Base-by-base conservation (phyloP, 2,329 filamentous ascomycete genomes). In the Sordariomycetes sp. region DNA sequence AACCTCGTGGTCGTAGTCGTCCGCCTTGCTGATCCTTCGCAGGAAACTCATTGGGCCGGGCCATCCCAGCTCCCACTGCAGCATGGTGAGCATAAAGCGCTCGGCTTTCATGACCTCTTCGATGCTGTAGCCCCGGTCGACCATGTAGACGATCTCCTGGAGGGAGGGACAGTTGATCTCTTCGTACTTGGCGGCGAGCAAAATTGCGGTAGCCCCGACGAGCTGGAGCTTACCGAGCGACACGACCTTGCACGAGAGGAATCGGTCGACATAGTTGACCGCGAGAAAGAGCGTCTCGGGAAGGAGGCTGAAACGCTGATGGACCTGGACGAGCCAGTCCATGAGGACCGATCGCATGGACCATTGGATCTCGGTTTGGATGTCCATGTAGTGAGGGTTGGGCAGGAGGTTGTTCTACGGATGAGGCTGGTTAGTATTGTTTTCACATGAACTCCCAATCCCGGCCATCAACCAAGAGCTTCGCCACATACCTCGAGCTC, bases 1-100 rank as follows among this genome's bases (percentile, higher is more conserved):
- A 12, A 93, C 97, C 74, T 99, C 93, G 53, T 96, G 78, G 68
- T 99, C 92, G 68, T 97, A 99, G 68, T 97, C 91, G 69, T 99
- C 94, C 16, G 94, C 94, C 76, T 97, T 97, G 85, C 93, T 97
- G 72, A 97, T 94, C 59, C 93, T 86, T 61, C 94, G 85, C 61
- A 99, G 79, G 74, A 99, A 99, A 76, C 91, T 97, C 93, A 99
- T 97, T 1, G 94, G 94, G 51, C 94, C 94, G n/a, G 94, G 94
- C 88, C 90, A 97, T 57, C 94, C 94, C 58, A 99, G 83, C 73
- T 97, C 91, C 69, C 96, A 99, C 66, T 90, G 83, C 58, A 99
- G 83, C 87, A 97, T 96, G 72, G 85, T 95, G 56, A 99, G 82
- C 92, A 99, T 99, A 76, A 96, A 97, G 14, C 92, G 87, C 74